Conservation (phyloP, 2,329 filamentous ascomycete species). For the Diaporthe australafricana region DNA sequence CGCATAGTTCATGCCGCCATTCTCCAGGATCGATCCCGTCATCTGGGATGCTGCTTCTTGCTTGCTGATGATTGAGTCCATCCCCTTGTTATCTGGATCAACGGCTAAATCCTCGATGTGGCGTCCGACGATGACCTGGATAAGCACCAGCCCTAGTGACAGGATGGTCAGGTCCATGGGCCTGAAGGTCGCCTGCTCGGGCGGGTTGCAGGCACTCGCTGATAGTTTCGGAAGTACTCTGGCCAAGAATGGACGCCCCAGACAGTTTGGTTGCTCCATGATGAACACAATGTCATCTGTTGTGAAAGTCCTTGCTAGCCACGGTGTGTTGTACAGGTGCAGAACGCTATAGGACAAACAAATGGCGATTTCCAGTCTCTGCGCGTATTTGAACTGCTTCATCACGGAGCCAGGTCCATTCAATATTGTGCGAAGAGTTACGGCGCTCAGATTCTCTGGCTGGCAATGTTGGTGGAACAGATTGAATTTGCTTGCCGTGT, state of each 20-base stretch:
- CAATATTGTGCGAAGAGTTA: conserved; percentile 2
- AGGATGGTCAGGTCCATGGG: conserved; percentile 18
- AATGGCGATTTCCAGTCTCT: conserved; percentile 29
- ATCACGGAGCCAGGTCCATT: not conserved
- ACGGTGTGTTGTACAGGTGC: conserved; percentile 36
- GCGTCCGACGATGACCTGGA: conserved; percentile 19
- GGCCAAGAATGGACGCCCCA: conserved; percentile 14
- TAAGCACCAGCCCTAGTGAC: conserved; percentile 14
- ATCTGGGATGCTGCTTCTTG: not conserved
- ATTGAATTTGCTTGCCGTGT: conserved; percentile 1
- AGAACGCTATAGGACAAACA: conserved; percentile 30
- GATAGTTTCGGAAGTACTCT: not conserved
- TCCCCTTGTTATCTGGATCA: not conserved
- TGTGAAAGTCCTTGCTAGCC: conserved; percentile 32
- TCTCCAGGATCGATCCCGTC: conserved; percentile 5
- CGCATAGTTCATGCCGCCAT: conserved; percentile 15
- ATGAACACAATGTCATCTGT: conserved; percentile 31
- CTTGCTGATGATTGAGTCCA: conserved; percentile 13
- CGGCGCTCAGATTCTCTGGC: not conserved
- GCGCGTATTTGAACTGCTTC: conserved; percentile 5
- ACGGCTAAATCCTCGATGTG: conserved; percentile 11
- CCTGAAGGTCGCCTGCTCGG: not conserved
- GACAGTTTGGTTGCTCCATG: not conserved
- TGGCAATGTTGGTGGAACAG: conserved; percentile 10
- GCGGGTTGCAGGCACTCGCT: not conserved